Base-by-base conservation (phyloP, 352 stramenopile species). In the Thraustochytrium striatum region DNA sequence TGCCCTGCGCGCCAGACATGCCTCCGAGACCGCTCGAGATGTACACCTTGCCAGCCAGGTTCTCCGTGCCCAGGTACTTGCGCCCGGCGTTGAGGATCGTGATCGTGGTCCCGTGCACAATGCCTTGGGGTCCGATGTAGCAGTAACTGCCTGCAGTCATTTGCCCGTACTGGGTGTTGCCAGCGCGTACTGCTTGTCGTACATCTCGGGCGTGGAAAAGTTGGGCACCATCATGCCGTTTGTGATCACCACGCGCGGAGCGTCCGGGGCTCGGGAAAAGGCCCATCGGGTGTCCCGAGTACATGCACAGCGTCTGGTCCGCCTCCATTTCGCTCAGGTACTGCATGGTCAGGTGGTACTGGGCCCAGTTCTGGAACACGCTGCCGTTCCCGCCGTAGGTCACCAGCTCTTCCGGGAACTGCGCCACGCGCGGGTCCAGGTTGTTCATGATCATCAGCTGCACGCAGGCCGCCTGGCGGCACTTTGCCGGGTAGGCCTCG, bases 391-490 rank as follows among this genome's bases (percentile, higher is more conserved):
- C 89, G 41, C 90, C 89, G 85, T 95, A 94, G 11, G 90, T 95
- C 59, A 95, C 87, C 55, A 95, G 82, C 82, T 95, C 86, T 79
- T 92, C 83, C 33, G 90, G 90, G 75, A 94, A 93, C 81, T 95
- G 89, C 25, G 90, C 90, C n/a, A 94, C 89, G 11, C 86, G 84
- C 32, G 82, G 87, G 81, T 94, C 89, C 28, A 95, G 82, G 84
- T 95, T 94, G 87, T 94, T 94, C 53, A 93, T 93, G 84, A 94
- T 92, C 89, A 94, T 94, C 79, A 94, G 87, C 86, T 91, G 89
- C 59, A 95, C 92, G 25, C 87, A 88, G 16, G 89, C 89, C 16
- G 89, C 88, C 55, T 92, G 87, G 58, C 86, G 87, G 84, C 86
- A 91, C 59, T 87, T 84, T 33, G 87, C 86, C 0, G 89, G 89